These are phyloP conservation scores for Pilatotrama ljubarskyi DNA, from an alignment of 768 basidiomycete genomes.

Conservation along the genomic window DNA sequence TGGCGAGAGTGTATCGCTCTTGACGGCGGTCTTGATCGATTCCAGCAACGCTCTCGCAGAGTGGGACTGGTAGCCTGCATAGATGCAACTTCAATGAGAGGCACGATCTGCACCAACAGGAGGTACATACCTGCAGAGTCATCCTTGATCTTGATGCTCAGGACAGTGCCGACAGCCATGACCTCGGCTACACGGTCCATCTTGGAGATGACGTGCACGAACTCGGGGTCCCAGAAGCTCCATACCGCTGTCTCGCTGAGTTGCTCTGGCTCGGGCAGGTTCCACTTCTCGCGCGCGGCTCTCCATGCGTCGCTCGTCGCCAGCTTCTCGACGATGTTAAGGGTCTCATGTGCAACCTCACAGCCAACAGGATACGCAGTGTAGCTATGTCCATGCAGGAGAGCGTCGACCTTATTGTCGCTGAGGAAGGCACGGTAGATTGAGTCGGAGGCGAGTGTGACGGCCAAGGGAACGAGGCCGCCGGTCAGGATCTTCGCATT, in stretches of 20 bases:
- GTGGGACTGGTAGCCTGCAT: conserved; percentile 52
- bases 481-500: conserved; percentile 95
- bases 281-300: conserved; percentile 63
- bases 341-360: conserved; percentile 81
- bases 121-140: conserved; percentile 48
- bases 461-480: conserved; percentile 83
- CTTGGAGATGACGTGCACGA: conserved; percentile 63
- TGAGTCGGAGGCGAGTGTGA: conserved; percentile 77
- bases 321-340: conserved; percentile 62
- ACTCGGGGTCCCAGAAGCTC: conserved; percentile 87
- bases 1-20: conserved; percentile 32
- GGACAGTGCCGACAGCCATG: conserved; percentile 87
- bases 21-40: conserved; percentile 42
- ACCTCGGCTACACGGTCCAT: conserved; percentile 61
- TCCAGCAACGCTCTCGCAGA: conserved; percentile 64
- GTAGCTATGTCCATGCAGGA: conserved; percentile 95
- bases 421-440: conserved; percentile 83
- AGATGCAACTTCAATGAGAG: not conserved
- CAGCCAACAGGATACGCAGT: conserved; percentile 94
- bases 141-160: conserved; percentile 74
- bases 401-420: conserved; percentile 74
- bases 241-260: conserved; percentile 46
- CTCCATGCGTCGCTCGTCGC: conserved; percentile 55
- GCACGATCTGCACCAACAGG: no score
- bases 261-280: conserved; percentile 16